A percentile compares a stretch with the other conserved stretches of the same genome.
These are phyloP conservation scores for Nakazawaea peltata DNA, from an alignment of 805 yeast genomes.

Conservation along the genomic window DNA sequence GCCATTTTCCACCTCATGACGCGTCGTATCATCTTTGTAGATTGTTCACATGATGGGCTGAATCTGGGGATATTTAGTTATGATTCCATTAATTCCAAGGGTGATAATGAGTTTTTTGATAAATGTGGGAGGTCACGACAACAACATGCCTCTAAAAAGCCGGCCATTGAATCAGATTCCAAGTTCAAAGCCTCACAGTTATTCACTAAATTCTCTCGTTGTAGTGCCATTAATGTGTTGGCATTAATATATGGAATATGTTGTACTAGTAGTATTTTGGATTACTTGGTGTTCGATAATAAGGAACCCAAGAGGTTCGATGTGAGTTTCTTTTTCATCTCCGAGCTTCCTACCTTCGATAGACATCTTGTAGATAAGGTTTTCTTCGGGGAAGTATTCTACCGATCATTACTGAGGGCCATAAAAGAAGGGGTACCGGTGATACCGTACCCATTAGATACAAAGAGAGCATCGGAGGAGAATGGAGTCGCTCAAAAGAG, in stretches of 20 bases:
- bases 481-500: too few species aligned
- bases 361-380: slow-evolving; percentile 7
- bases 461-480: too few species aligned
- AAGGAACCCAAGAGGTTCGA: slow-evolving; percentile 4
- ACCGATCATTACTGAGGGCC: too few species aligned
- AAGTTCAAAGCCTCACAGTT: not conserved
- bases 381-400: slow-evolving; percentile 1
- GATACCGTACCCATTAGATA: too few species aligned
- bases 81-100: not conserved
- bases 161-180: not conserved
- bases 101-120: slow-evolving; percentile 1
- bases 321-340: slow-evolving; percentile 3
- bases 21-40: not conserved
- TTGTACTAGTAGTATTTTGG: slow-evolving; percentile 6
- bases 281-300: not conserved
- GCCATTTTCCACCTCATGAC: not conserved
- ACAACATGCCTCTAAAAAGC: not conserved
- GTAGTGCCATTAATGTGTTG: slow-evolving; percentile 6
- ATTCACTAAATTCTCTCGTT: slow-evolving; percentile 2
- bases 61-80: not conserved
- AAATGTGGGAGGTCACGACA: not conserved
- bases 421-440: too few species aligned
- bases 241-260: slow-evolving; percentile 9
- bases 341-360: slow-evolving; percentile 4
- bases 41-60: slow-evolving; percentile 2